A percentile compares a stretch with the other conserved stretches of the same genome.
These are phyloP conservation scores for Tricholoma hemisulphureum DNA, from an alignment of 768 basidiomycete genomes.

Conservation along the genomic window DNA sequence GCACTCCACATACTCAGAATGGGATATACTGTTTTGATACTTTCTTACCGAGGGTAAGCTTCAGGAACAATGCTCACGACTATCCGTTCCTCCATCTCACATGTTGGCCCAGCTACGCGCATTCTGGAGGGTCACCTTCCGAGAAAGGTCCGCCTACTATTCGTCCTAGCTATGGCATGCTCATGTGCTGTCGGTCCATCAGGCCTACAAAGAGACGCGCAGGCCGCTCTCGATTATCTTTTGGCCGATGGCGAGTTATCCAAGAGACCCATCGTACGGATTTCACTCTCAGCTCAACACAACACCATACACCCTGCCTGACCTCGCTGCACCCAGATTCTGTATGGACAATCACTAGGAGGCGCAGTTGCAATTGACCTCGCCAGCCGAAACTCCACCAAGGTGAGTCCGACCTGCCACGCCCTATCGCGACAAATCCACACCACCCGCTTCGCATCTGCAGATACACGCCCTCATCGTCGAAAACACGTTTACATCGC, in stretches of 20 bases:
- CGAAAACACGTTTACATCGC: conserved; percentile 87
- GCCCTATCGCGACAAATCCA: background rate
- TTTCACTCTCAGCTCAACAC: background rate
- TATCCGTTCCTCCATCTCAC: background rate
- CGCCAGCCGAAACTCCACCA: conserved; percentile 63
- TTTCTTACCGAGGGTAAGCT: conserved; percentile 88
- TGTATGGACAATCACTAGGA: conserved; percentile 79
- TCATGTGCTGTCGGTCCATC: background rate
- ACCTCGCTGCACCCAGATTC: conserved; percentile 37
- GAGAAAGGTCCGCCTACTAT: conserved; percentile 57
- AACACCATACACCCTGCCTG: background rate
- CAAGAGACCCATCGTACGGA: conserved; percentile 56
- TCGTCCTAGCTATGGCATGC: background rate
- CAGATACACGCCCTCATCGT: conserved; percentile 72
- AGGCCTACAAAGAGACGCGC: conserved; percentile 79
- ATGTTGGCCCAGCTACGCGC: conserved; percentile 59
- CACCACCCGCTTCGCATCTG: background rate
- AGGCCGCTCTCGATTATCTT: conserved; percentile 73
- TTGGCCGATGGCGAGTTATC: conserved; percentile 53
- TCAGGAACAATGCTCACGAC: conserved; percentile 22
- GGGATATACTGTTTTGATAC: conserved; percentile 82
- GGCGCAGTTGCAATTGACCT: conserved; percentile 88
- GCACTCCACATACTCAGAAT: conserved; percentile 65
- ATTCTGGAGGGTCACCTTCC: conserved; percentile 73
- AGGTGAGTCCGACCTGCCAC: conserved; percentile 36